A percentile compares a stretch with the other conserved stretches of the same genome.
These are phyloP conservation scores for Lactuca sativa DNA, from an alignment of 129 eudicot species.

Conservation along the genomic window DNA sequence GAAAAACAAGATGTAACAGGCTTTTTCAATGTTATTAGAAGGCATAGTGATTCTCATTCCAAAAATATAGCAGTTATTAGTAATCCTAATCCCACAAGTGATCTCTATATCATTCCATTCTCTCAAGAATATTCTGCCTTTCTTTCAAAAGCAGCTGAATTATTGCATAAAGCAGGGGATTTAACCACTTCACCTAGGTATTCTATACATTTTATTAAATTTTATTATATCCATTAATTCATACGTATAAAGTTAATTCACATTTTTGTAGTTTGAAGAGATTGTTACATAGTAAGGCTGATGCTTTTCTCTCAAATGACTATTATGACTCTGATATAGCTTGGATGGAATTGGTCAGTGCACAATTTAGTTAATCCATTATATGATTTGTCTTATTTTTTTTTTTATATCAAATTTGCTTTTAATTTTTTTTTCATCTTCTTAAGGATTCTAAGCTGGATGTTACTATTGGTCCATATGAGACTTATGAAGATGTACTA, in stretches of 20 bases:
- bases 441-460: conserved; percentile 92
- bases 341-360: conserved; percentile 95
- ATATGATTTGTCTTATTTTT: background rate
- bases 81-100: conserved; percentile 23
- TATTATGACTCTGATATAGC: conserved; percentile 97
- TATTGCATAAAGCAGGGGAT: conserved; percentile 84
- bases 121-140: conserved; percentile 57
- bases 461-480: conserved; percentile 95
- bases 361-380: background rate
- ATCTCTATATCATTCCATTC: conserved; percentile 63
- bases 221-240: background rate
- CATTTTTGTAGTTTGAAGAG: conserved; percentile 74
- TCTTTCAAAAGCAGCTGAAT: conserved; percentile 70
- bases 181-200: conserved; percentile 76
- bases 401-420: background rate
- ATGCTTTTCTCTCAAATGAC: conserved; percentile 90
- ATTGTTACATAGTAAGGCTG: conserved; percentile 81
- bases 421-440: conserved; percentile 16
- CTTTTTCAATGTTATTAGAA: conserved; percentile 76
- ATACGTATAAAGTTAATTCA: conserved; percentile 3
- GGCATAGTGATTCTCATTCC: conserved; percentile 55
- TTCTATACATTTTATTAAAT: background rate
- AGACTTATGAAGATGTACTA: conserved; percentile 87
- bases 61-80: conserved; percentile 4
- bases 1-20: conserved; percentile 65